A percentile compares a stretch with the other conserved stretches of the same genome.
These are phyloP conservation scores for Phytopythium delawarense DNA, from an alignment of 352 stramenopile genomes.

Conservation along the genomic window DNA sequence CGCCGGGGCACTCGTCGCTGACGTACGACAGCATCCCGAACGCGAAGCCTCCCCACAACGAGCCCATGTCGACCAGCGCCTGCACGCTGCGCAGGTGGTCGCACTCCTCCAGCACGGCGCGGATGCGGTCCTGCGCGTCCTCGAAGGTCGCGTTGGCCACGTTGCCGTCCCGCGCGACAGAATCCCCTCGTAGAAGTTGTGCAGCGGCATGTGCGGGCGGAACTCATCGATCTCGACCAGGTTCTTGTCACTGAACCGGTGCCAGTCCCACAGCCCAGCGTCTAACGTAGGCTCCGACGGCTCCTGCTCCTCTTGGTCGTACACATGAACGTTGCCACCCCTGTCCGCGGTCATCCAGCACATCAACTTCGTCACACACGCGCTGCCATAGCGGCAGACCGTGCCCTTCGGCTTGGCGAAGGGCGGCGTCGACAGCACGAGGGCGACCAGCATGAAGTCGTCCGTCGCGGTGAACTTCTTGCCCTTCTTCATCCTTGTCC, in stretches of 20 bases:
- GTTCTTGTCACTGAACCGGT: conserved; percentile 41
- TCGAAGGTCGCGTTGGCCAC: conserved; percentile 57
- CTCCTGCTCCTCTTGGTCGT: conserved; percentile 38
- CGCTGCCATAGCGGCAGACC: too few species aligned
- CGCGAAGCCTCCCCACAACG: conserved; percentile 68
- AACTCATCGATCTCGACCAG: conserved; percentile 75
- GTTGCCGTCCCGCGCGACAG: conserved; percentile 41
- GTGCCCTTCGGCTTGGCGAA: too few species aligned
- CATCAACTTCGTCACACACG: not conserved
- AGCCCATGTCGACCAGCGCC: conserved; percentile 77
- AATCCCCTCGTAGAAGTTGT: conserved; percentile 81
- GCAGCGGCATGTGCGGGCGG: conserved; percentile 65
- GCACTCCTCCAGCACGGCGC: conserved; percentile 55
- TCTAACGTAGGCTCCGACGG: not conserved
- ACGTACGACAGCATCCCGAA: conserved; percentile 70
- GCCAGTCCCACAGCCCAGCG: conserved; percentile 56
- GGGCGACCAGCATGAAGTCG: too few species aligned
- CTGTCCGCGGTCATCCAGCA: conserved; percentile 15
- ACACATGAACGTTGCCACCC: conserved; percentile 58
- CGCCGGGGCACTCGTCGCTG: conserved; percentile 61
- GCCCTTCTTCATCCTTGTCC: too few species aligned
- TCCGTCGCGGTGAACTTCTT: too few species aligned
- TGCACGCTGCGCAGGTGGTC: conserved; percentile 66
- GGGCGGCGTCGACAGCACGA: too few species aligned
- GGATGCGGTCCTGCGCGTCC: conserved; percentile 51